Percentiles rank a stretch among this genome's conserved stretches.
These are phyloP conservation scores for Aureobasidium sp. DNA, from an alignment of 2,329 filamentous ascomycete genomes.

Conservation along the genomic window DNA sequence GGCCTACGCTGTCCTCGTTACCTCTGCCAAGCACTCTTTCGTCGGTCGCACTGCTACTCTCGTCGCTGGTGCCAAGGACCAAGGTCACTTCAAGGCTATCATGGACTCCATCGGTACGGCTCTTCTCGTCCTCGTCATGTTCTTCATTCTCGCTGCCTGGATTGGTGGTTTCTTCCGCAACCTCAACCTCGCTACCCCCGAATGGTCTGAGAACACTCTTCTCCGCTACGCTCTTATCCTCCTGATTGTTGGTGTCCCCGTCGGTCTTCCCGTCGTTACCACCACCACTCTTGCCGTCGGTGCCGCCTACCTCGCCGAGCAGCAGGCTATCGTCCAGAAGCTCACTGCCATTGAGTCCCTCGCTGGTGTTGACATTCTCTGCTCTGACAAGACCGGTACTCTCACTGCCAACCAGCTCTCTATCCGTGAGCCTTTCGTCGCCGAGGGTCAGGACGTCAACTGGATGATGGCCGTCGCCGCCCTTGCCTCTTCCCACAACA, in stretches of 20 bases:
- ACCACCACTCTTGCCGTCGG: constrained; percentile 72
- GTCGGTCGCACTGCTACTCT: constrained; percentile 69
- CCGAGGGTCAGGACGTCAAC: constrained; percentile 70
- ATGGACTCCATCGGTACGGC: constrained; percentile 75
- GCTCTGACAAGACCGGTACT: constrained; percentile 77
- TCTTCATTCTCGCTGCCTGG: constrained; percentile 69
- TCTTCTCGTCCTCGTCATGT: constrained; percentile 68
- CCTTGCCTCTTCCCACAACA: constrained; percentile 70
- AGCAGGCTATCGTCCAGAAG: constrained; percentile 75
- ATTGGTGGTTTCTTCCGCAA: constrained; percentile 73
- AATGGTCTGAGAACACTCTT: constrained; percentile 55
- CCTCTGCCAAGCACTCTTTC: constrained; percentile 65
- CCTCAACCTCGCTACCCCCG: constrained; percentile 54
- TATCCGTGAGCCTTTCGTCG: constrained; percentile 69
- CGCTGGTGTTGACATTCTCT: constrained; percentile 69
- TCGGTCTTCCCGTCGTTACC: constrained; percentile 72
- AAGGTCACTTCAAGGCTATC: constrained; percentile 75
- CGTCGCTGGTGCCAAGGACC: constrained; percentile 67
- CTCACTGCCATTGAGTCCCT: constrained; percentile 71
- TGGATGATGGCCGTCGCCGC: constrained; percentile 80
- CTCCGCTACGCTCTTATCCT: constrained; percentile 63
- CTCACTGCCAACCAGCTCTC: constrained; percentile 68
- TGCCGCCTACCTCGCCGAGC: constrained; percentile 68
- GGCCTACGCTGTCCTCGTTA: constrained; percentile 61
- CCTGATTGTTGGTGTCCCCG: constrained; percentile 70